Evolutionary conservation across 2,329 filamentous ascomycete genomes (phyloP).

Genomic region (Aspergillus ustus): DNA sequence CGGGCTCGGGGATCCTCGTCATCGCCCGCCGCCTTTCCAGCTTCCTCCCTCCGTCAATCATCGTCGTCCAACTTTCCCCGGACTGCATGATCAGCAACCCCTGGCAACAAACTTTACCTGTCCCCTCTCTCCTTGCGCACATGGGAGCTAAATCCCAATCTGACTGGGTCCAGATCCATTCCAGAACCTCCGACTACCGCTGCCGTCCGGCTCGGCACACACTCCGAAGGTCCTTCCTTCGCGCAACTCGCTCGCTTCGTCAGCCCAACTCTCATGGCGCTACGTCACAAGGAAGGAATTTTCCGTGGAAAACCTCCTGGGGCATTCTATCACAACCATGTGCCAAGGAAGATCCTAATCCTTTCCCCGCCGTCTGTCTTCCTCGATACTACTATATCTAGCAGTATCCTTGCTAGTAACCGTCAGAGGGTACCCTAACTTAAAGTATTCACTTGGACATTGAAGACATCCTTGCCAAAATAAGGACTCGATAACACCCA

Average conservation of each 20-base stretch:
- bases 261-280: background rate
- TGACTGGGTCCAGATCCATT: conserved; percentile 12
- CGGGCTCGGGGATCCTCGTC: background rate
- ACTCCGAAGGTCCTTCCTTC: conserved; percentile 3
- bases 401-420: too few relatives aligned
- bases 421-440: background rate
- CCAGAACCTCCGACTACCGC: conserved; percentile 7
- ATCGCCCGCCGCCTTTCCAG: conserved; percentile 3
- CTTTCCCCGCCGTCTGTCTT: background rate
- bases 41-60: background rate
- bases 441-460: background rate
- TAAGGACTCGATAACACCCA: background rate
- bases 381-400: background rate
- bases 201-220: background rate
- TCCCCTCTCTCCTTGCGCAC: conserved; percentile 5
- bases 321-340: background rate
- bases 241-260: background rate
- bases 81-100: conserved; percentile 16
- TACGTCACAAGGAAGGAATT: conserved; percentile 4
- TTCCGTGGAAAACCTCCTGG: conserved; percentile 6
- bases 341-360: conserved; percentile 11
- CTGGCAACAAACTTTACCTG: conserved; percentile 3
- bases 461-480: background rate
- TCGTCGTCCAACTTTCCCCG: conserved; percentile 6
- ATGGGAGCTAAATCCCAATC: conserved; percentile 10